phyloP scores from a whole-genome alignment of 345 rosid genomes.

The Eucalyptus brandiana region DNA sequence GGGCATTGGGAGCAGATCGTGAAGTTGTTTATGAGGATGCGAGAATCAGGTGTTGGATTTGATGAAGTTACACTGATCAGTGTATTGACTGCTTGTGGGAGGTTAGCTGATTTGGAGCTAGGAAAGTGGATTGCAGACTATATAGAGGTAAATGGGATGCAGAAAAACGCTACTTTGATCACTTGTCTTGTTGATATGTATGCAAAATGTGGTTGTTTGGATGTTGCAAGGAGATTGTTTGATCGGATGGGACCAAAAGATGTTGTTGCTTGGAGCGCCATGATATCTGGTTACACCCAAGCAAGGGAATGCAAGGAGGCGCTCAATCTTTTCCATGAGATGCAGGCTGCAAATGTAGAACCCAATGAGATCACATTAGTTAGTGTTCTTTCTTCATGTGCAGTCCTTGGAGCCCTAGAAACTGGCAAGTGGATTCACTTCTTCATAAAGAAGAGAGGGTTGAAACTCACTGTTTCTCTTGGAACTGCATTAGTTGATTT shows the following conservation, averaged over 20 bases:
- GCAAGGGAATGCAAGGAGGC: conserved; percentile 22
- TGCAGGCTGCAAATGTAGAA: conserved; percentile 14
- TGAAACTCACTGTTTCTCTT: conserved; percentile 18
- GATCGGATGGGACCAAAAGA: conserved; percentile 9
- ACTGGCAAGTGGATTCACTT: conserved; percentile 28
- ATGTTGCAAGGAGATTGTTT: conserved; percentile 12
- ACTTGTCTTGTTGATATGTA: conserved; percentile 34
- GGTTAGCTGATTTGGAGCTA: conserved; percentile 12
- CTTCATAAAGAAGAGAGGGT: conserved; percentile 7
- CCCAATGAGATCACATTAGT: conserved; percentile 30
- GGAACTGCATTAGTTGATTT: conserved; percentile 24
- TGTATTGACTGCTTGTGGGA: conserved; percentile 30
- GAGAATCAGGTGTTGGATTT: neutral
- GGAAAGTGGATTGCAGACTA: conserved; percentile 20
- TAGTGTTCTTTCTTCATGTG: conserved; percentile 25
- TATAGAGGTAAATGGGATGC: conserved; percentile 14
- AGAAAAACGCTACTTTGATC: conserved; percentile 1
- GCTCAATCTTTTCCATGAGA: conserved; percentile 12
- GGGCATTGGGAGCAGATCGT: conserved; percentile 14
- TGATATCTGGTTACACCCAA: conserved; percentile 23
- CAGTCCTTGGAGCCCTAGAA: conserved; percentile 20
- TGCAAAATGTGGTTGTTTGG: conserved; percentile 27
- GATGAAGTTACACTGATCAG: conserved; percentile 19
- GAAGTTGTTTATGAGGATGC: conserved; percentile 18
- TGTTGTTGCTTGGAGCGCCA: conserved; percentile 21